These are phyloP conservation scores for Pyrenula aspistea DNA, from an alignment of 495 filamentous ascomycete genomes.

Conservation along the genomic window DNA sequence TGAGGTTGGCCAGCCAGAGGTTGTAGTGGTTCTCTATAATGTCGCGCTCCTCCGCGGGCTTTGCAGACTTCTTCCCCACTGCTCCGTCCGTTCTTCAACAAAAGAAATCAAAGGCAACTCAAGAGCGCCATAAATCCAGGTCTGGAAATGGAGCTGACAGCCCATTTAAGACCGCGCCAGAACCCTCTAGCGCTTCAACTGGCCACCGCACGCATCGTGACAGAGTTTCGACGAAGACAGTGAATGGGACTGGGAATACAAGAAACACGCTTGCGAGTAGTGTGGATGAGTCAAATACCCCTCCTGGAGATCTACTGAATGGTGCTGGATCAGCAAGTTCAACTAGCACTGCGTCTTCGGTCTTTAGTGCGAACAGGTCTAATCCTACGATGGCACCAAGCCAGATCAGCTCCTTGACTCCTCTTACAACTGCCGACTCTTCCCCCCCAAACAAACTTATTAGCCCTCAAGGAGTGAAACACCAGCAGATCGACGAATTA, in stretches of 20 bases:
- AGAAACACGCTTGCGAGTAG: conserved; percentile 2
- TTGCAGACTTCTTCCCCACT: conserved; percentile 83
- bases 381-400: conserved; percentile 22
- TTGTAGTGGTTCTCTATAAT: conserved; percentile 42
- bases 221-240: background rate
- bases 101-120: conserved; percentile 32
- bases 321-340: conserved; percentile 57
- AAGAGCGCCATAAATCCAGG: conserved; percentile 18
- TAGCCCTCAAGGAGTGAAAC: conserved; percentile 23
- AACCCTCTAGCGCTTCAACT: conserved; percentile 13
- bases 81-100: conserved; percentile 59
- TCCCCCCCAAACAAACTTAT: conserved; percentile 51
- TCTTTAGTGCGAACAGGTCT: conserved; percentile 36
- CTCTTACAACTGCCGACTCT: conserved; percentile 64
- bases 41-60: conserved; percentile 74
- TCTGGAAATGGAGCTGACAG: background rate
- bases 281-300: conserved; percentile 45
- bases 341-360: conserved; percentile 47
- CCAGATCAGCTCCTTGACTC: conserved; percentile 51
- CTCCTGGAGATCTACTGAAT: conserved; percentile 49
- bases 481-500: conserved; percentile 23
- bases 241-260: background rate
- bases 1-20: background rate
- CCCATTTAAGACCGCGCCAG: conserved; percentile 6
- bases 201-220: background rate